Evolutionary conservation across 2,329 filamentous ascomycete species (phyloP).

Genomic region (Cercospora beticola): DNA sequence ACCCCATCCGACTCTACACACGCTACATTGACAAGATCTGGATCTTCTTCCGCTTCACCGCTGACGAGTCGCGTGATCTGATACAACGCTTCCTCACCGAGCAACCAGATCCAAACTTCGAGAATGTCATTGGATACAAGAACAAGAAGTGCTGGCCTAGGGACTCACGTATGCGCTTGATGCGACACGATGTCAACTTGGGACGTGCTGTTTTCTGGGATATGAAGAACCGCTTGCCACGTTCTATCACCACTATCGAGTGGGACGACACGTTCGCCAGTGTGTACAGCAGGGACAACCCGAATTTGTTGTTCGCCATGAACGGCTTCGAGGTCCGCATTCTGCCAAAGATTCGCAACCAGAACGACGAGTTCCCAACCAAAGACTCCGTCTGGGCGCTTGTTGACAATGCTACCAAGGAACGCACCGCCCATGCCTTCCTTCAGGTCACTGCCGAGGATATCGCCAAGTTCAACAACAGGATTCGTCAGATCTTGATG

Average conservation of each 20-base stretch:
- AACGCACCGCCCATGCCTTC: constrained; percentile 95
- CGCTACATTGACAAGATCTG: constrained; percentile 98
- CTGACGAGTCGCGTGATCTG: constrained; percentile 90
- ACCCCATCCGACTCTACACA: constrained; percentile 96
- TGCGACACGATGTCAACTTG: constrained; percentile 98
- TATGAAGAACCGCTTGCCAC: constrained; percentile 90
- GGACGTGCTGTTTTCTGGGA: constrained; percentile 99
- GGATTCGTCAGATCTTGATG: constrained; percentile 98
- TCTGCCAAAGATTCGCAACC: constrained; percentile 88
- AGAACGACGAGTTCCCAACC: constrained; percentile 93
- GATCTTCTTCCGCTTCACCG: constrained; percentile 92
- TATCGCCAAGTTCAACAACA: constrained; percentile 98
- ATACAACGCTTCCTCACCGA: constrained; percentile 98
- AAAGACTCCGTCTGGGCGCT: constrained; percentile 99
- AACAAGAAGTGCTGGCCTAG: constrained; percentile 99
- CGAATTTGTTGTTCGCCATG: constrained; percentile 96
- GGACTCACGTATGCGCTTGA: constrained; percentile 94
- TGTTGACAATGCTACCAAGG: constrained; percentile 93
- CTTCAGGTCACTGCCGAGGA: constrained; percentile 97
- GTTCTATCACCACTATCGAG: constrained; percentile 94
- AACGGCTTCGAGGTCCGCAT: constrained; percentile 96
- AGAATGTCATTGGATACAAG: constrained; percentile 98
- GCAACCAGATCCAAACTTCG: constrained; percentile 97
- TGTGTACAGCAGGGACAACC: constrained; percentile 97
- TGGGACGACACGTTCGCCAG: constrained; percentile 99